These are phyloP conservation scores for Dothideomycetes sp. DNA, from an alignment of 2,329 filamentous ascomycete genomes.

Conservation along the genomic window DNA sequence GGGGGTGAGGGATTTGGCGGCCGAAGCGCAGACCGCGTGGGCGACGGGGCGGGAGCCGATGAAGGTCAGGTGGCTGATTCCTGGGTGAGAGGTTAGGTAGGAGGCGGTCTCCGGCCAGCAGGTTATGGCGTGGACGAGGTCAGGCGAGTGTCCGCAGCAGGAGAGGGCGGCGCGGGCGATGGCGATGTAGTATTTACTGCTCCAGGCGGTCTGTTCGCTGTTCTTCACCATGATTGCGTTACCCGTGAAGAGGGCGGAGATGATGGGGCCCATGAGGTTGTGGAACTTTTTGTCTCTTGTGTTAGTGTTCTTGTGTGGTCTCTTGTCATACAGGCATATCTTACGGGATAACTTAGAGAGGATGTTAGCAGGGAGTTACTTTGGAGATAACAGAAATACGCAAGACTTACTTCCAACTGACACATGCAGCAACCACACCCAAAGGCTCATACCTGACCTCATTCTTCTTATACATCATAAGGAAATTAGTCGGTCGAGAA, in stretches of 20 bases:
- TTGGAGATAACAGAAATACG: neutral
- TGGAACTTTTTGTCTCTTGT: conserved; percentile 48
- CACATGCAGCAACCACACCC: conserved; percentile 81
- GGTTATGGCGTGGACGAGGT: conserved; percentile 72
- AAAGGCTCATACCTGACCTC: conserved; percentile 83
- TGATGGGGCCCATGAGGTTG: conserved; percentile 84
- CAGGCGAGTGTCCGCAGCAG: conserved; percentile 71
- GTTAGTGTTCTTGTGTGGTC: neutral
- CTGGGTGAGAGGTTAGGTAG: conserved; percentile 73
- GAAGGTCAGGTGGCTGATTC: conserved; percentile 83
- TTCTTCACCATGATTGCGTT: conserved; percentile 90
- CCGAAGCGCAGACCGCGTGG: conserved; percentile 75
- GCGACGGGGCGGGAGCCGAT: conserved; percentile 85
- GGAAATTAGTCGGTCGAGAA: conserved; percentile 69
- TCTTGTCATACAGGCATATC: conserved; percentile 6
- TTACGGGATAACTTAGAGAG: conserved; percentile 30
- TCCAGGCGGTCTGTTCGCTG: conserved; percentile 94
- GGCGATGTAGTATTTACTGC: conserved; percentile 65
- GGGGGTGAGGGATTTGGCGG: conserved; percentile 76
- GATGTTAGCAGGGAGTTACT: conserved; percentile 1
- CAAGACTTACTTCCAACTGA: conserved; percentile 79
- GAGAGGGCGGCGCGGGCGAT: conserved; percentile 69
- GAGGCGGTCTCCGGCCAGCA: conserved; percentile 81
- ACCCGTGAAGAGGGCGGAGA: conserved; percentile 81
- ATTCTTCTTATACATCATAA: conserved; percentile 95